Base-by-base conservation (phyloP, 1,284 basidiomycete species). In the Ganoderma lucidum region DNA sequence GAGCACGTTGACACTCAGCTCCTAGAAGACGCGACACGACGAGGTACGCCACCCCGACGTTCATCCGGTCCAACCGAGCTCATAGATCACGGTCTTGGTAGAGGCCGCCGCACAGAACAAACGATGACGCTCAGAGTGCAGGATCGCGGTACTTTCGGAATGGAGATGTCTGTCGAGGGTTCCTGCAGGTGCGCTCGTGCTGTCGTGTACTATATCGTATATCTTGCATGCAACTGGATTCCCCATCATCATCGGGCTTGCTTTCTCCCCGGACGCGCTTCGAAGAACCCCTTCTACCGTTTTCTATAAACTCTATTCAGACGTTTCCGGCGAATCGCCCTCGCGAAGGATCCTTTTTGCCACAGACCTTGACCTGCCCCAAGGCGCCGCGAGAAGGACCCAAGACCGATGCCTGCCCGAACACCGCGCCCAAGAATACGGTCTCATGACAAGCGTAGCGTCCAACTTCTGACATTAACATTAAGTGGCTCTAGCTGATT, bases 1-100 rank as follows among this genome's bases (percentile, higher is more conserved):
- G 92, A 95, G 69, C 94, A 95, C 71, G 96, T 99, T 71, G 97
- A 99, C 81, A 98, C 96, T 5, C 96, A 98, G 75, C 82, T 99
- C 64, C 81, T 99, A 64, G 98, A 99, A 83, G 98, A 99, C 80
- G 98, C 97, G 35, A 99, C 97, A 62, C 87, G 98, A 79, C 88
- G 97, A 91, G 97, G 95, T 96, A 70, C 73, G 88, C 79, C 0
- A 28, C 59, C 53, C 19, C 35, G 35, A 17, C 14, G 1, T 10
- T 23, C 37, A 35, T 19, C 41, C 30, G 6, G 32, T 51, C 48
- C 3, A n/a, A 51, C 19, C 59, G 2, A 48, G 28, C 35, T 62
- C 45, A 56, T 23, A 15, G 37, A 30, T 15, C 30, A n/a, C 14
- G 10, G 5, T 41, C 19, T 41, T n/a, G 45, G 23, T 63, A 78